A percentile compares a stretch with the other conserved stretches of the same genome.
Evolutionary conservation across 2,329 filamentous ascomycete species (phyloP).

Genomic region (Pseudogymnoascus pannorum): DNA sequence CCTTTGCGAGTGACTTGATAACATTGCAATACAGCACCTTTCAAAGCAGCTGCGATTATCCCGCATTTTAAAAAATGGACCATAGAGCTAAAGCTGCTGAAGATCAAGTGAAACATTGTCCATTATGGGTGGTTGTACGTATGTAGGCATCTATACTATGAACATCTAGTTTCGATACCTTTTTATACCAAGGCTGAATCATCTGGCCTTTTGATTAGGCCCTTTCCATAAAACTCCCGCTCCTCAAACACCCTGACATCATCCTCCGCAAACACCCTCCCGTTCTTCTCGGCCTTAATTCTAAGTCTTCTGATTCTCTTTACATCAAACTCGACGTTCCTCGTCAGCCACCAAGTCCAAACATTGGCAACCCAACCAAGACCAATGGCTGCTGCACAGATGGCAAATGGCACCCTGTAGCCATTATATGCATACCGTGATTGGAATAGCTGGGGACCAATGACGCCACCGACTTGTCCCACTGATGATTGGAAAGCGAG

Average conservation of each 20-base stretch:
- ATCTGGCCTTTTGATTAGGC: background rate
- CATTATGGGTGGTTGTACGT: too few species aligned
- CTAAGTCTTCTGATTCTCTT: conserved; percentile 26
- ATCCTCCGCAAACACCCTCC: conserved; percentile 25
- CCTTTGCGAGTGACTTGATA: background rate
- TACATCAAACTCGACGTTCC: conserved; percentile 35
- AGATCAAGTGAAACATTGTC: background rate
- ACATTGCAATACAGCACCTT: background rate
- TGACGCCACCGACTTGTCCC: conserved; percentile 39
- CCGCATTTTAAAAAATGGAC: background rate
- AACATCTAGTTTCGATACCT: background rate
- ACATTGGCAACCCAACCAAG: conserved; percentile 31
- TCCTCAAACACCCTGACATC: conserved; percentile 25
- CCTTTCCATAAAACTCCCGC: conserved; percentile 17
- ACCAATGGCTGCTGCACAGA: conserved; percentile 32
- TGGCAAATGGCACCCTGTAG: conserved; percentile 32
- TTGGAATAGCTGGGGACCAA: conserved; percentile 39
- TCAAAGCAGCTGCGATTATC: background rate
- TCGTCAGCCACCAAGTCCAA: conserved; percentile 37
- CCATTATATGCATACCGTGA: conserved; percentile 35
- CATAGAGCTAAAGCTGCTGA: background rate
- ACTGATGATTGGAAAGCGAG: conserved; percentile 37
- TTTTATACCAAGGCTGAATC: background rate
- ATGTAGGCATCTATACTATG: background rate
- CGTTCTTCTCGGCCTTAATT: conserved; percentile 25